Base-by-base conservation (phyloP, 257 asterid species). In the Paulownia fortunei region DNA sequence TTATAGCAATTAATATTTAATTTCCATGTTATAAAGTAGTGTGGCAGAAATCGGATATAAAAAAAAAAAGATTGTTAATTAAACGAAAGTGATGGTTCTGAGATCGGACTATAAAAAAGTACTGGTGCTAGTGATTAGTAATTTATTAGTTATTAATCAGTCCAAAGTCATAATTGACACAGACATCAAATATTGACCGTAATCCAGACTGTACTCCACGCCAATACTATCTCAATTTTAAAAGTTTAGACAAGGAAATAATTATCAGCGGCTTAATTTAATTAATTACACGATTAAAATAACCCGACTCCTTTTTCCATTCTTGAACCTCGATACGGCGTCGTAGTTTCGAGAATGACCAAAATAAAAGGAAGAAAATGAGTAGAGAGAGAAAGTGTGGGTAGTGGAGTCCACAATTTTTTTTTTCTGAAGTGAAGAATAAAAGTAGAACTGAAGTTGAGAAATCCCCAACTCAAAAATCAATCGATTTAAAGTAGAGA, bases 401-500 rank as follows among this genome's bases (percentile, higher is more conserved):
- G 82, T 5, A 78, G 73, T 39, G 85, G 87, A 73, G 81, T 80
- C 88, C 92, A 77, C 85, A 80, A 41, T 59, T 51, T 68, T 68
- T 54, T 63, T 46, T 60, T 58, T 47, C 42, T 39, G 37, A 44
- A 67, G 80, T 34, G 79, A 41, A 72, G 27, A 7, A n/a, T n/a
- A 41, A 26, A 4, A 18, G 11, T 36, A 73, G 19, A 49, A 39
- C 39, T 68, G 10, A 21, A 82, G 46, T 61, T 8, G 18, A 21
- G 64, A 69, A 44, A 64, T 56, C 55, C 63, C 76, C 76, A 24
- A 72, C 42, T 73, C 44, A 18, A 52, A 59, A 80, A 11, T 69
- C 70, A 11, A 65, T 41, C 62, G 4, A 72, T 60, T 75, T 52
- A 42, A 36, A 7, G 55, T 34, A 24, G 69, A 66, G 39, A 80